Evolutionary conservation across 352 stramenopile species (phyloP).

Genomic region (Hyaloperonospora arabidopsidis): DNA sequence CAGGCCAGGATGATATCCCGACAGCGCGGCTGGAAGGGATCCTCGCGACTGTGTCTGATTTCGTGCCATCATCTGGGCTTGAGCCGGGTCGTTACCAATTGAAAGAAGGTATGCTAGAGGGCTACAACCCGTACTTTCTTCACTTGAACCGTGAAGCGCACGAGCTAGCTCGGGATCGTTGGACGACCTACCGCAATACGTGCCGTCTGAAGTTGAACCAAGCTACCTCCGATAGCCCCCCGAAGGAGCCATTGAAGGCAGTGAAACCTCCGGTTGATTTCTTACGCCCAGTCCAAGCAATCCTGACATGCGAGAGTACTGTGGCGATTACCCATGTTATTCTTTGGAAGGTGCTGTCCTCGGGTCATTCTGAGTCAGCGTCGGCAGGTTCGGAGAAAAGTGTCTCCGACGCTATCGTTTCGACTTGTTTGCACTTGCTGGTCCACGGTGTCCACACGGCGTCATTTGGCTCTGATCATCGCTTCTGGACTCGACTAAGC

Average conservation of each 20-base stretch:
- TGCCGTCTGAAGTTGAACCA: slow-evolving; percentile 30
- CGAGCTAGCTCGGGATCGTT: slow-evolving; percentile 73
- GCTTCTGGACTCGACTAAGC: slow-evolving; percentile 54
- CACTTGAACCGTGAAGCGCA: slow-evolving; percentile 80
- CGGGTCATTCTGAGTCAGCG: slow-evolving; percentile 8
- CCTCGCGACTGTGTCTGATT: slow-evolving; percentile 56
- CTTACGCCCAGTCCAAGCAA: slow-evolving; percentile 42
- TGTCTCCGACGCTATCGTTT: slow-evolving; percentile 78
- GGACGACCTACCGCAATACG: slow-evolving; percentile 64
- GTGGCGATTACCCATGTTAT: slow-evolving; percentile 57
- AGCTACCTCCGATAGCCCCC: slow-evolving; percentile 6
- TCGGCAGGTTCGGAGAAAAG: slow-evolving; percentile 23
- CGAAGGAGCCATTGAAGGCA: slow-evolving; percentile 39
- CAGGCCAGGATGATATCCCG: slow-evolving; percentile 76
- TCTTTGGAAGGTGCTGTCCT: slow-evolving; percentile 50
- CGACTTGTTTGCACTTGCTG: slow-evolving; percentile 71
- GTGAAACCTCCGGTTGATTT: slow-evolving; percentile 37
- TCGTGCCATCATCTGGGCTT: slow-evolving; percentile 61
- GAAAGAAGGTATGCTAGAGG: slow-evolving; percentile 60
- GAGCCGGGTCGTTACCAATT: slow-evolving; percentile 77
- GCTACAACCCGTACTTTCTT: slow-evolving; percentile 83
- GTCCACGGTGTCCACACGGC: slow-evolving; percentile 73
- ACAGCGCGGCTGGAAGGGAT: slow-evolving; percentile 56
- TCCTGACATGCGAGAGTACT: slow-evolving; percentile 66
- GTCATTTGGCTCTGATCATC: slow-evolving; percentile 11